Evolutionary conservation across 495 filamentous ascomycete species (phyloP).

Genomic region (Neurospora sp.): DNA sequence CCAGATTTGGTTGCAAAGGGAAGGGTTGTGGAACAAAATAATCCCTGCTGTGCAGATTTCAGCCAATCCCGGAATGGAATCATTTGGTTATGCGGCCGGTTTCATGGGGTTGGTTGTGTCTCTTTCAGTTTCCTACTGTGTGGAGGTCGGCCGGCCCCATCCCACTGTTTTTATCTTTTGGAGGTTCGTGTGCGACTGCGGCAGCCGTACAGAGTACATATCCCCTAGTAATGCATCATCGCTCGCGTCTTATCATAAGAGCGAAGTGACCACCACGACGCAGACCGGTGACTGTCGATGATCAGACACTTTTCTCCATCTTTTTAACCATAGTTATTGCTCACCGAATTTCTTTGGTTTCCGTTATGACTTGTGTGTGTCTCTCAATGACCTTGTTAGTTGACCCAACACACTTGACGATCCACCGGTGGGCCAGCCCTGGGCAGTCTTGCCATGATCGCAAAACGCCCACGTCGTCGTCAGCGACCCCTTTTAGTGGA

Average conservation of each 20-base stretch:
- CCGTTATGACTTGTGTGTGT: not conserved
- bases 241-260: not conserved
- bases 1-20: not conserved
- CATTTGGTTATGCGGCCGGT: not conserved
- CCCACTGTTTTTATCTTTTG: not conserved
- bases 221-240: not conserved
- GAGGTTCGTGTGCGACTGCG: not conserved
- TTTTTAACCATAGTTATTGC: not conserved
- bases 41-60: not conserved
- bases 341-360: not conserved
- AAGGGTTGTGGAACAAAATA: not conserved
- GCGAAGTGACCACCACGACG: not conserved
- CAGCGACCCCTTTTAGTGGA: not conserved
- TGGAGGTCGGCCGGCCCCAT: not conserved
- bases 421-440: not conserved
- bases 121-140: not conserved
- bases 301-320: not conserved
- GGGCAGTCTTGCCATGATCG: not conserved
- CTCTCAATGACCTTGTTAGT: not conserved
- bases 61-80: not conserved
- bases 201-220: not conserved
- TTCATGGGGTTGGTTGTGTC: not conserved
- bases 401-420: not conserved
- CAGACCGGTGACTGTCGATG: not conserved
- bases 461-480: not conserved